Conservation (phyloP, 2,329 filamentous ascomycete genomes). For the Aspergillus texensis region DNA sequence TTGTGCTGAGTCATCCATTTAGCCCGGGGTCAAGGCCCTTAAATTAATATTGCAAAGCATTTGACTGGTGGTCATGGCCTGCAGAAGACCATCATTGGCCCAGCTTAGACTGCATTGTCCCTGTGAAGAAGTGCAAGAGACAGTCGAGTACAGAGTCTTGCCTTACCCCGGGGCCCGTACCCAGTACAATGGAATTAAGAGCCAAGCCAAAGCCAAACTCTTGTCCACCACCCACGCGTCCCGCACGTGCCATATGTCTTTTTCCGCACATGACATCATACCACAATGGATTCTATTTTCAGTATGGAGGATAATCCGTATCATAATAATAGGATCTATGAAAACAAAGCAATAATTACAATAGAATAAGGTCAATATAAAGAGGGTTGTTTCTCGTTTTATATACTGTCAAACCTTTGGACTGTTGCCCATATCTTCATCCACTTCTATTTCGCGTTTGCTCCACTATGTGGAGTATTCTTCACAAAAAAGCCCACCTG, state of each 20-base stretch:
- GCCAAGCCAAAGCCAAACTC: neutral
- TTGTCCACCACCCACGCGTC: neutral
- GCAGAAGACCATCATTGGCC: neutral
- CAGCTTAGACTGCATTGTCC: neutral
- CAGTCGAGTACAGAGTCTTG: neutral
- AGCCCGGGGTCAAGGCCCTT: neutral
- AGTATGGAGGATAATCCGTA: neutral
- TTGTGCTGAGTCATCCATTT: neutral
- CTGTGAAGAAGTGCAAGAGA: neutral
- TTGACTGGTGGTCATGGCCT: neutral
- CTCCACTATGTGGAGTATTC: neutral
- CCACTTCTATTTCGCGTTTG: neutral
- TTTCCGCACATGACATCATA: conserved; percentile 7
- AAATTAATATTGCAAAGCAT: neutral
- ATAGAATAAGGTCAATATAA: neutral
- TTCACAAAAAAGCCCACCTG: neutral
- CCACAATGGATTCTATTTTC: neutral
- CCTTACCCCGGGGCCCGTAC: neutral
- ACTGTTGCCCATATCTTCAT: neutral
- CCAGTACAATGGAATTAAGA: neutral
- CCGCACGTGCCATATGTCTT: neutral
- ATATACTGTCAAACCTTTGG: neutral
- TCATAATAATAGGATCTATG: neutral
- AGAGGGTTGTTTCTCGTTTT: neutral
- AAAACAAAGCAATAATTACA: neutral